phyloP scores from a whole-genome alignment of 73 alveolate species.

The Tetrahymena borealis region DNA sequence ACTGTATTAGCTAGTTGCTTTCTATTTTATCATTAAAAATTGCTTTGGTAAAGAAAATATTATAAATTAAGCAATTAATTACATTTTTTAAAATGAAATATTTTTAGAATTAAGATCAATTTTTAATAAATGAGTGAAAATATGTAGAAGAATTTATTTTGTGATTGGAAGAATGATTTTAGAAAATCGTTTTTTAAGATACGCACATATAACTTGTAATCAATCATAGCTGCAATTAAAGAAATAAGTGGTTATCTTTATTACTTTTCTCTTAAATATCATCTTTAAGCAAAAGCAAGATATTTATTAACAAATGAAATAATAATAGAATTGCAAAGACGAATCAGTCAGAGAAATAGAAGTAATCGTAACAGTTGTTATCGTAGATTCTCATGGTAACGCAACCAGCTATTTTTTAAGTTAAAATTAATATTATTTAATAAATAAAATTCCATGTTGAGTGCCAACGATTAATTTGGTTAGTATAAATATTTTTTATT shows the following conservation, averaged over 20 bases:
- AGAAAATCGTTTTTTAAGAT: not conserved
- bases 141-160: not conserved
- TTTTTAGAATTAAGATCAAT: no score
- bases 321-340: not conserved
- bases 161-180: not conserved
- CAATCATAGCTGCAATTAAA: not conserved
- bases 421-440: not conserved
- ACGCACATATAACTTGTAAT: not conserved
- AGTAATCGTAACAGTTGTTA: conserved; percentile 35
- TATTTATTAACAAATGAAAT: not conserved
- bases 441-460: not conserved
- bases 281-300: not conserved
- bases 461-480: not conserved
- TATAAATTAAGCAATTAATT: no score
- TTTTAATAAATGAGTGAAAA: no score
- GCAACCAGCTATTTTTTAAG: conserved; percentile 30
- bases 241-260: not conserved
- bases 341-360: conserved; percentile 43
- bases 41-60: no score
- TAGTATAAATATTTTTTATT: not conserved
- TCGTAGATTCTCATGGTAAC: conserved; percentile 45
- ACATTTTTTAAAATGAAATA: no score
- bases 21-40: no score
- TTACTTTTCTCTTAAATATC: not conserved
- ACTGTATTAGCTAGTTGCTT: no score